A percentile compares a stretch with the other conserved stretches of the same genome.
These are phyloP conservation scores for Calendula officinalis DNA, from an alignment of 129 eudicot species.

Conservation along the genomic window DNA sequence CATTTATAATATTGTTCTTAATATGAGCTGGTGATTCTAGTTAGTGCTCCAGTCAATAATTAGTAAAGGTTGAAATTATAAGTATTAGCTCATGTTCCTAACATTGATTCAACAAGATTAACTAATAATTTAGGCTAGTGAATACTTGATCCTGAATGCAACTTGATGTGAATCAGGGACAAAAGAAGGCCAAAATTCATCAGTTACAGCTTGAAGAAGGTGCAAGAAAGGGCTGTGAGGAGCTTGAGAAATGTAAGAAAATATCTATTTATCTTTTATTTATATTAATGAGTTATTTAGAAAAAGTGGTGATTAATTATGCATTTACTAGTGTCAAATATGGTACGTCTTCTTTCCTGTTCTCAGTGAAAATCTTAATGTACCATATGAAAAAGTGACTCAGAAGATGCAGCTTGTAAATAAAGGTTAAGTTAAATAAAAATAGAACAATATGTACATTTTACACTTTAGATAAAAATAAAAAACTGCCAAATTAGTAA, in stretches of 20 bases:
- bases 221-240: slow-evolving; percentile 91
- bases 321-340: slow-evolving; percentile 66
- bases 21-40: neutral
- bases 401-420: too few relatives aligned
- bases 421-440: too few relatives aligned
- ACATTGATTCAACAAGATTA: neutral
- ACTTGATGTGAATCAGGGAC: slow-evolving; percentile 40
- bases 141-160: slow-evolving; percentile 33
- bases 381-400: too few relatives aligned
- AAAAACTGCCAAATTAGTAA: too few relatives aligned
- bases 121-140: neutral
- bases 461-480: too few relatives aligned
- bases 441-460: too few relatives aligned
- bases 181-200: slow-evolving; percentile 82
- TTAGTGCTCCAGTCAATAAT: neutral
- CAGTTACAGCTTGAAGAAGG: slow-evolving; percentile 86
- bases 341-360: too few relatives aligned
- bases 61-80: neutral
- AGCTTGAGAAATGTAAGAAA: slow-evolving; percentile 74
- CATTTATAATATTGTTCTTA: neutral
- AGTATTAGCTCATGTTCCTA: neutral
- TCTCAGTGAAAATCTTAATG: too few relatives aligned
- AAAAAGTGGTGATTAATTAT: slow-evolving; percentile 74
- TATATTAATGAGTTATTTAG: too few relatives aligned
- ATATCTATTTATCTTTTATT: neutral